A percentile compares a stretch with the other conserved stretches of the same genome.
phyloP scores from a whole-genome alignment of 495 filamentous ascomycete species.

The Glutinoglossum americanum region DNA sequence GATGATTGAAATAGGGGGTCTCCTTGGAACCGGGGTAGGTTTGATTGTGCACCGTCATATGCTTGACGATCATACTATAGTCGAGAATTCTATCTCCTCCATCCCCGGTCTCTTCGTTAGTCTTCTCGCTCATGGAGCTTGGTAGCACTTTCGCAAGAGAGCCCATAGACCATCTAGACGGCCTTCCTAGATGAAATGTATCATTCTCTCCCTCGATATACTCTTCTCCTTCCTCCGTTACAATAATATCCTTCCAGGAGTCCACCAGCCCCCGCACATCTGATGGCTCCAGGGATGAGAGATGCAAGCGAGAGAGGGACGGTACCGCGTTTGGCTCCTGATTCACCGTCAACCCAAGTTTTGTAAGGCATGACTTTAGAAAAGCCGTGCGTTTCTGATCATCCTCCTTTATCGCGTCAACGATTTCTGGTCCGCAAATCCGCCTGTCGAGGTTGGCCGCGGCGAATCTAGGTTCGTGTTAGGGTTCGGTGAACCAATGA shows the following conservation, averaged over 20 bases:
- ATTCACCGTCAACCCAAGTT: slow-evolving; percentile 61
- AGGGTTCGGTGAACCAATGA: not conserved
- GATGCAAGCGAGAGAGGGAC: slow-evolving; percentile 64
- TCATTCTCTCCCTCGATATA: slow-evolving; percentile 75
- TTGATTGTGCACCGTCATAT: slow-evolving; percentile 43
- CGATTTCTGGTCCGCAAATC: slow-evolving; percentile 35
- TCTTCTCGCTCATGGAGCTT: slow-evolving; percentile 10
- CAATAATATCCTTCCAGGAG: slow-evolving; percentile 42
- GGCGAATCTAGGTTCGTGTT: slow-evolving; percentile 41
- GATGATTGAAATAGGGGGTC: slow-evolving; percentile 78
- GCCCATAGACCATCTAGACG: slow-evolving; percentile 38
- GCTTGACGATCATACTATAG: slow-evolving; percentile 53
- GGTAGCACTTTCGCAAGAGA: slow-evolving; percentile 29
- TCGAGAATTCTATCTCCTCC: slow-evolving; percentile 40
- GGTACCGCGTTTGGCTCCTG: slow-evolving; percentile 49
- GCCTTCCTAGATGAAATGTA: slow-evolving; percentile 52
- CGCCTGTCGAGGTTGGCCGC: slow-evolving; percentile 50
- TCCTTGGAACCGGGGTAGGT: slow-evolving; percentile 48
- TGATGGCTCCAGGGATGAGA: slow-evolving; percentile 45
- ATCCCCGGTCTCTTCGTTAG: slow-evolving; percentile 13
- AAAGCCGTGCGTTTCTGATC: slow-evolving; percentile 53
- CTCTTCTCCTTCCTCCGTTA: slow-evolving; percentile 41
- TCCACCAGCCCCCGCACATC: slow-evolving; percentile 45
- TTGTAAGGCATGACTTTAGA: slow-evolving; percentile 57
- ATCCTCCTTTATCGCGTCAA: slow-evolving; percentile 47